These are phyloP conservation scores for Candida ovalis DNA, from an alignment of 805 yeast species.

Conservation along the genomic window DNA sequence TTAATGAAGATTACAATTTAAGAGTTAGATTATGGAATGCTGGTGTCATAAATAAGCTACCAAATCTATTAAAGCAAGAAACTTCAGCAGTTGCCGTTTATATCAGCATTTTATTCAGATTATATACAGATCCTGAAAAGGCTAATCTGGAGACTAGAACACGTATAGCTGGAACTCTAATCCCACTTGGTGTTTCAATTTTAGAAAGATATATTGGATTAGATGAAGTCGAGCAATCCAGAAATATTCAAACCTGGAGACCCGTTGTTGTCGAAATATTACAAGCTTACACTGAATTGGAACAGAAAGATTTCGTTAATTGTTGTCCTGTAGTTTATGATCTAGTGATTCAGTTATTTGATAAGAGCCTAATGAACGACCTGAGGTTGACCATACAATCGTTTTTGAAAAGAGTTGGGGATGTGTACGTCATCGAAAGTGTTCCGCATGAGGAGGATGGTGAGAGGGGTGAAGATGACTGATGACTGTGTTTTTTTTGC, in stretches of 20 bases:
- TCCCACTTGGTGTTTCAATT: constrained; percentile 70
- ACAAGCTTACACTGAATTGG: constrained; percentile 77
- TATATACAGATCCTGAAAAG: constrained; percentile 65
- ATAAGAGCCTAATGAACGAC: constrained; percentile 58
- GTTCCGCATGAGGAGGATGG: not conserved
- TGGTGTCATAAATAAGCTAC: constrained; percentile 87
- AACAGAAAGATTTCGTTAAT: constrained; percentile 61
- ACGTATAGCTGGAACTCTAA: constrained; percentile 48
- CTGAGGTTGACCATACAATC: constrained; percentile 56
- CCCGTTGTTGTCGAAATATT: constrained; percentile 89
- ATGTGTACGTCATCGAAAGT: constrained; percentile 26
- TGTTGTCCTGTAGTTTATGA: constrained; percentile 60
- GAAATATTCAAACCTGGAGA: constrained; percentile 81
- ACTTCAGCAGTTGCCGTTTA: constrained; percentile 85
- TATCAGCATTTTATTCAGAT: constrained; percentile 72
- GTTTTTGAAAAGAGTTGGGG: constrained; percentile 53
- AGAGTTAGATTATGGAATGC: constrained; percentile 88
- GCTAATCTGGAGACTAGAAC: constrained; percentile 43
- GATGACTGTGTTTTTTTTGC: not conserved
- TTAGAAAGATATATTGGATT: constrained; percentile 65
- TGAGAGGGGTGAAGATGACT: not conserved
- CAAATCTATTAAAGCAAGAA: constrained; percentile 89
- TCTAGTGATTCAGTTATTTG: constrained; percentile 54
- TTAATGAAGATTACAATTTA: constrained; percentile 84
- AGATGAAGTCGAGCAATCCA: constrained; percentile 73